Evolutionary conservation across 768 basidiomycete species (phyloP).

Genomic region (Trametes villosa): DNA sequence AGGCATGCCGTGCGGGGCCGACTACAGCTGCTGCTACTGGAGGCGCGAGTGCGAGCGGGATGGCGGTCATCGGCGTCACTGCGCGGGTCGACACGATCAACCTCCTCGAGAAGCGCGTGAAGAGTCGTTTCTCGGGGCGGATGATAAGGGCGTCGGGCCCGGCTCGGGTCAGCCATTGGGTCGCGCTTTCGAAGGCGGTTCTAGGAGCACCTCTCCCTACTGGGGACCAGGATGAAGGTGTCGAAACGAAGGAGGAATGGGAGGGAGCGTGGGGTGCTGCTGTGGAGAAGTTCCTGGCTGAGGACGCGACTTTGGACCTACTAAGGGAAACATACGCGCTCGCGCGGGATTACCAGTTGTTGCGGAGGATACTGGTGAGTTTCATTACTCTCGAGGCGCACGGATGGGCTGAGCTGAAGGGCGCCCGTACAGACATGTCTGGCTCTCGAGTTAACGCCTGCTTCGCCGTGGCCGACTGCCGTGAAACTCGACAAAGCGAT

Average conservation of each 20-base stretch:
- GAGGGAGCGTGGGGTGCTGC: constrained; percentile 54
- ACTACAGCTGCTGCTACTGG: constrained; percentile 35
- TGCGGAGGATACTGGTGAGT: constrained; percentile 66
- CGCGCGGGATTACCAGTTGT: constrained; percentile 59
- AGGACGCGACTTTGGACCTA: constrained; percentile 47
- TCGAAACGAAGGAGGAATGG: constrained; percentile 57
- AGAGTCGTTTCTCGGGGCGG: constrained; percentile 94
- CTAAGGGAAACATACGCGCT: constrained; percentile 66
- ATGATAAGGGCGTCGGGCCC: constrained; percentile 79
- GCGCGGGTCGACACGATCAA: constrained; percentile 87
- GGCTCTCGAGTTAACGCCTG: constrained; percentile 47
- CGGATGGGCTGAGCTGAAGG: background rate
- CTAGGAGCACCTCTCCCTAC: constrained; percentile 40
- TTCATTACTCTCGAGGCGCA: background rate
- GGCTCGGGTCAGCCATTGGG: constrained; percentile 51
- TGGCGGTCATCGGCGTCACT: constrained; percentile 87
- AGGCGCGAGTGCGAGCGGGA: constrained; percentile 48
- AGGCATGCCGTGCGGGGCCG: constrained; percentile 70
- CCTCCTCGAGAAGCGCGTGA: constrained; percentile 92
- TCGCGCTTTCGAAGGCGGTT: constrained; percentile 49
- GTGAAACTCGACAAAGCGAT: constrained; percentile 43
- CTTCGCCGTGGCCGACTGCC: constrained; percentile 57
- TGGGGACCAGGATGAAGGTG: constrained; percentile 23
- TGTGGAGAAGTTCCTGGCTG: constrained; percentile 61
- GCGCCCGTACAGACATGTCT: constrained; percentile 2